A percentile compares a stretch with the other conserved stretches of the same genome.
These are phyloP conservation scores for Pulveroboletus sp. DNA, from an alignment of 768 basidiomycete species.

Conservation along the genomic window DNA sequence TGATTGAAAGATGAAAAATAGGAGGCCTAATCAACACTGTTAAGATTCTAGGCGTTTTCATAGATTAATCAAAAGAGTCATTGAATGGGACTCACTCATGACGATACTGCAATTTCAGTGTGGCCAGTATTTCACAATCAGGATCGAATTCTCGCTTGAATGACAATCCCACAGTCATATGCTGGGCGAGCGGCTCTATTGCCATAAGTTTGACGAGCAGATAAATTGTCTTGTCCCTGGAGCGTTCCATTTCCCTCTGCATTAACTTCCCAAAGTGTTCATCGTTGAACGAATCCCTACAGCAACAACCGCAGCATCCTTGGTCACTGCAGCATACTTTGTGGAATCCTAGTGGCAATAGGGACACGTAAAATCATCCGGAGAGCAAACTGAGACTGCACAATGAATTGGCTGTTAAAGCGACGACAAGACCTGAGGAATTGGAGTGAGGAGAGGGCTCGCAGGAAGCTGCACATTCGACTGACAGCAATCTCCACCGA, in stretches of 20 bases:
- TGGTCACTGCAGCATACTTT: constrained; percentile 11
- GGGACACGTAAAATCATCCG: not conserved
- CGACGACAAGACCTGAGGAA: constrained; percentile 8
- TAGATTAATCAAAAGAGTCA: not conserved
- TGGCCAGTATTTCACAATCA: not conserved
- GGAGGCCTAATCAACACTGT: too few relatives aligned
- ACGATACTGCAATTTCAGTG: not conserved
- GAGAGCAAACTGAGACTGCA: constrained; percentile 15
- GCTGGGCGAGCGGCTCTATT: constrained; percentile 8
- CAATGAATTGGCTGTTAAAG: constrained; percentile 7
- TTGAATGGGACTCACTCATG: not conserved
- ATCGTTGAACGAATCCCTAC: constrained; percentile 15
- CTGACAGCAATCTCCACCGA: too few relatives aligned
- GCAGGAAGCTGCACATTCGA: too few relatives aligned
- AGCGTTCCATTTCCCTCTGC: constrained; percentile 18
- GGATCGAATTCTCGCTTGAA: not conserved
- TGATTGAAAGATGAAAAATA: too few relatives aligned
- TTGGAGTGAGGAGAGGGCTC: too few relatives aligned
- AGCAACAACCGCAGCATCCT: constrained; percentile 20
- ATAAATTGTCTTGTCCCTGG: constrained; percentile 13
- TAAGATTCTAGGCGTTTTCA: too few relatives aligned
- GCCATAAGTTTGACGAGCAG: constrained; percentile 4
- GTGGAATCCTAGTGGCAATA: not conserved
- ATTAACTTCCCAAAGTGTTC: constrained; percentile 18
- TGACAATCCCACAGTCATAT: constrained; percentile 2